Conservation (phyloP, 352 stramenopile species). For the Globisporangium nodosum region DNA sequence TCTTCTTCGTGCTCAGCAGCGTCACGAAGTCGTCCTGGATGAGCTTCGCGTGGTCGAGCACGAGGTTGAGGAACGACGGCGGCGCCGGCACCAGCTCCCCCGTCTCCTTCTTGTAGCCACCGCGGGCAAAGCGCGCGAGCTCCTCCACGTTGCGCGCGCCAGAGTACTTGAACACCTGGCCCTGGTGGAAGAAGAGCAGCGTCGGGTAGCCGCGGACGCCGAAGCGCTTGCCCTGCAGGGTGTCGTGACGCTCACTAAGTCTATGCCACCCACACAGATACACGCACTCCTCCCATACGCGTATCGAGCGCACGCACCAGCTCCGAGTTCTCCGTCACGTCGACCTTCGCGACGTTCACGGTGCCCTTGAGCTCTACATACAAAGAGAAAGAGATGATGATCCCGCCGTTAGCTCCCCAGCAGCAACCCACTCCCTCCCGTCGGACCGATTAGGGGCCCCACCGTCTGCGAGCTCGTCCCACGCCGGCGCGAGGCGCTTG, state of each 20-base stretch:
- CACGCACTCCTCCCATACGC: too few species aligned
- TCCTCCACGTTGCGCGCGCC: slow-evolving; percentile 51
- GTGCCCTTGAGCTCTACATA: slow-evolving; percentile 64
- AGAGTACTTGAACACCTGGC: slow-evolving; percentile 72
- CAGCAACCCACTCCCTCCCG: too few species aligned
- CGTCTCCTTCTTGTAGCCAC: slow-evolving; percentile 51
- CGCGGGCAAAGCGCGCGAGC: slow-evolving; percentile 51
- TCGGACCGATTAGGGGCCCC: too few species aligned
- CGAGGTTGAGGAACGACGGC: slow-evolving; percentile 29
- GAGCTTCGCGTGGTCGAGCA: slow-evolving; percentile 32
- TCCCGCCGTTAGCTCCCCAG: not conserved
- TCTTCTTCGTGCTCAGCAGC: slow-evolving; percentile 77
- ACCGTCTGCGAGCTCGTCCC: slow-evolving; percentile 73
- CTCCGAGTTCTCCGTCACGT: slow-evolving; percentile 70
- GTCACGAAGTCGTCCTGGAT: slow-evolving; percentile 63
- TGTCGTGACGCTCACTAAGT: not conserved
- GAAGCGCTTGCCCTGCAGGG: slow-evolving; percentile 66
- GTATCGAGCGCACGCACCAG: slow-evolving; percentile 20
- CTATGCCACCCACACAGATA: too few species aligned
- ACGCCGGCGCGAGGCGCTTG: slow-evolving; percentile 56
- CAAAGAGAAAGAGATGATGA: slow-evolving; percentile 9
- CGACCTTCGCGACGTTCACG: slow-evolving; percentile 90
- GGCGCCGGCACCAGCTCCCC: slow-evolving; percentile 26
- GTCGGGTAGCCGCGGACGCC: slow-evolving; percentile 75
- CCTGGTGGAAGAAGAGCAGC: slow-evolving; percentile 71